Evolutionary conservation across 1,139 yeast genomes (phyloP), one percentile per base, ranked within the genome.

Genomic region (Candida dubliniensis): DNA sequence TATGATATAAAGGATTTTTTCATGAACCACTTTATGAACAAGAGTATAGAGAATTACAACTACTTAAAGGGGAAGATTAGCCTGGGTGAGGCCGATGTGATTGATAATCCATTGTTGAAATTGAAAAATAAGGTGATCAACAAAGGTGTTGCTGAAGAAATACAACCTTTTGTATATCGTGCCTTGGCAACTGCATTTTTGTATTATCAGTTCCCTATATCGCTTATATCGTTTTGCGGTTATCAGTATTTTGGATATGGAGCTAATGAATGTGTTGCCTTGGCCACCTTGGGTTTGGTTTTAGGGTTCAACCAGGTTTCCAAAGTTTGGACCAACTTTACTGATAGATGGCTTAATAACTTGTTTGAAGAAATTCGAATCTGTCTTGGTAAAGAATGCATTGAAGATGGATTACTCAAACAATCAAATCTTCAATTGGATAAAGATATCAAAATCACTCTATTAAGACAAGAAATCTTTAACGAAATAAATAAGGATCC

Each of bases 231-330:
- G 3, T 53, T 60, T 11, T 46, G 61, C 7, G 60, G 74, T 0
- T 71, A 65, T 52, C 62, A 64, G 40, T 62, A 60, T 46, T 70
- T 73, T 50, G 76, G 63, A 2, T 62, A 71, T 45, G 56, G 65
- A 1, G 48, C 59, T 1, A 67, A 74, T 42, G 58, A 68, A 11
- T 64, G 71, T 0, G 43, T 63, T 24, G 74, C 77, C 0, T 55
- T 74, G 12, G 63, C 60, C 4, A 54, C 61, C 5, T 56, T 74
- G n/a, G 79, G 79, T 1, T 63, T 72, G 66, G 69, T 68, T 5
- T 54, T 69, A 42, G 79, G 79, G 7, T 71, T 73, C 53, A 72
- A 72, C 45, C 63, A 70, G 42, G 74, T 73, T 2, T 66, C 76
- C 6, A 69, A 65, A 41, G 52, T 48, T 6, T 74, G 79, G 79